These are phyloP conservation scores for Arabidopsis lyrata DNA, from an alignment of 441 rosid species.

Conservation along the genomic window DNA sequence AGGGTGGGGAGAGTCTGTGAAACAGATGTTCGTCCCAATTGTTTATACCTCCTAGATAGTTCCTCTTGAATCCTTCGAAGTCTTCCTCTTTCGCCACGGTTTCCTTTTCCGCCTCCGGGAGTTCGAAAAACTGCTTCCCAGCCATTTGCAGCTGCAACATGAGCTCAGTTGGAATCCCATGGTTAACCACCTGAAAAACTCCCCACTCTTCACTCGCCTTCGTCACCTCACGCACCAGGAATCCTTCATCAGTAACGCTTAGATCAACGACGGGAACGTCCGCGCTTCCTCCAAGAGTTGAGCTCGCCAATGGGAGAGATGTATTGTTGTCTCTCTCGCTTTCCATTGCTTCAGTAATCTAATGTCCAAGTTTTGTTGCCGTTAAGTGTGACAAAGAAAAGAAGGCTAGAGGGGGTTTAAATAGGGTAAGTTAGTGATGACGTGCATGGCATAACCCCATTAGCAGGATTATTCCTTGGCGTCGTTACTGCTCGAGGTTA, in stretches of 20 bases:
- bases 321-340: not conserved
- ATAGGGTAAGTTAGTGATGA: not conserved
- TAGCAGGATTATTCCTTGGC: too few species aligned
- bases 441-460: not conserved
- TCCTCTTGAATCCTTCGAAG: not conserved
- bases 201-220: conserved; percentile 57
- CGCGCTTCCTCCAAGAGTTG: not conserved
- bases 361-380: not conserved
- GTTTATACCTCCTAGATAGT: not conserved
- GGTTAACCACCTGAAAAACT: conserved; percentile 61
- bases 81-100: not conserved
- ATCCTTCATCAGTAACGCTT: conserved; percentile 34
- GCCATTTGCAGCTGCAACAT: conserved; percentile 46
- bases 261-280: conserved; percentile 56
- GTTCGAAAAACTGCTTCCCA: conserved; percentile 1
- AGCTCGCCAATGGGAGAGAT: not conserved
- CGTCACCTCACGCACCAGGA: conserved; percentile 35
- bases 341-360: not conserved
- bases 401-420: not conserved
- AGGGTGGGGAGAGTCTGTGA: conserved; percentile 19
- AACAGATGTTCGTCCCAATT: conserved; percentile 8
- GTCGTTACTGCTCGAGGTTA: not conserved
- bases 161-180: conserved; percentile 52
- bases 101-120: not conserved
- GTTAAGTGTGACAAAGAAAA: not conserved